Base-by-base conservation (phyloP, 1,284 basidiomycete species). In the Cryptococcus sp. region DNA sequence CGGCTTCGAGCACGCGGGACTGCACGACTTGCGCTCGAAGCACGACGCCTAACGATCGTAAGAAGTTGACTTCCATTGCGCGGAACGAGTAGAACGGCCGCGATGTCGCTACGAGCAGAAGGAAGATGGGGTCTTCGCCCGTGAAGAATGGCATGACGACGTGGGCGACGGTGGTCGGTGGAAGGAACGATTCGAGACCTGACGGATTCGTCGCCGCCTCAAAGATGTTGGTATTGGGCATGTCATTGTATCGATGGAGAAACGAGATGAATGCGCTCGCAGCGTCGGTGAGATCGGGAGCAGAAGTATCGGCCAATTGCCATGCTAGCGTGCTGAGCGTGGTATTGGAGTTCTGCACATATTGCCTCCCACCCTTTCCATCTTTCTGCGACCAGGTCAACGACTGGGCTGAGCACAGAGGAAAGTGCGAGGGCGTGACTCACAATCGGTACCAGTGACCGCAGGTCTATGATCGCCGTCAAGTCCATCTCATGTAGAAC, bases 71-170 rank as follows among this genome's bases (percentile, higher is more conserved):
- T 11, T 60, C 64, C 31, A 31, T 40, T 39, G 53, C 25, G 6
- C 53, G 51, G 41, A 67, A 61, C 19, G 54, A 31, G 20, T 61
- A 55, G 15, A 16, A 25, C 5, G 50, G 46, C 15, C 46, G 46
- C 22, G 53, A 39, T 16, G 46, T 47, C 22, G 22, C 48, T 25
- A 62, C 62, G 40, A 73, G 44, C 50, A 72, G 49, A 48, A 70
- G 54, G 45, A 70, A 66, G 13, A 67, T 53, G 0, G 69, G 66
- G 15, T 67, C 62, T 17, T 62, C 56, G 20, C 49, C 56, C 39
- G 57, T 61, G 51, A 62, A 64, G 44, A 73, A 64, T 1, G 71
- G 66, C 4, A 72, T 56, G 44, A 61, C 53, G 47, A 67, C 38
- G 47, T 70, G 66, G 17, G 59, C 54, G 19, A 25, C 17, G 19